phyloP scores from a whole-genome alignment of 305 asterid species.

The Solanum hybrid region DNA sequence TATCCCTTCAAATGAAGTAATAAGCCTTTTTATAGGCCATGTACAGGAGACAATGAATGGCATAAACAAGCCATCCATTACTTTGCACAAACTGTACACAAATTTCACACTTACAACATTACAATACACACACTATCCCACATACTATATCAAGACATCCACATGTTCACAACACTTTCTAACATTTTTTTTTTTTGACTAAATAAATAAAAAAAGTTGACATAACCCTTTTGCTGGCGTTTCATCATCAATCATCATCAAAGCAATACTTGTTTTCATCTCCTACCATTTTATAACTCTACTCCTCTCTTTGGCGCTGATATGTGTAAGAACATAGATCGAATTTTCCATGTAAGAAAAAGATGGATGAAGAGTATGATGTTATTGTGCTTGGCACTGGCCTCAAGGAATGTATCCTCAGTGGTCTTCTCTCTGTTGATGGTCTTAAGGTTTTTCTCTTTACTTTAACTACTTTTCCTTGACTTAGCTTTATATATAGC shows the following conservation, averaged over 20 bases:
- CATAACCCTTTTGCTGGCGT: neutral
- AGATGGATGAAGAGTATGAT: constrained; percentile 84
- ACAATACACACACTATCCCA: too few species aligned
- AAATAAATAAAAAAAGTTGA: neutral
- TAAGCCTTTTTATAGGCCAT: too few species aligned
- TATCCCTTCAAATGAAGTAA: too few species aligned
- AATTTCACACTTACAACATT: too few species aligned
- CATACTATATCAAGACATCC: too few species aligned
- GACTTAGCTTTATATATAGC: neutral
- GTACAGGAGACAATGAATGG: too few species aligned
- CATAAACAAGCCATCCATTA: too few species aligned
- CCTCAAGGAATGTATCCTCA: constrained; percentile 92
- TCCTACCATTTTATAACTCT: neutral
- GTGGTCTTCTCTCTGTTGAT: constrained; percentile 94
- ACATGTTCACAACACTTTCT: too few species aligned
- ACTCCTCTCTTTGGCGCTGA: neutral
- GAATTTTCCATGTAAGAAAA: neutral
- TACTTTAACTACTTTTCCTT: neutral
- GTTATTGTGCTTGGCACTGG: constrained; percentile 94
- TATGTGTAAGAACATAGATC: neutral
- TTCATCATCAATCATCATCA: neutral
- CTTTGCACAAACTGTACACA: too few species aligned
- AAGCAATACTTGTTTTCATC: neutral
- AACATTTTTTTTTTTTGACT: neutral
- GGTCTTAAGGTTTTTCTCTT: constrained; percentile 60